Evolutionary conservation across 257 asterid species (phyloP), one percentile per base, ranked within the genome.

Genomic region (Fraxinus pennsylvanica): DNA sequence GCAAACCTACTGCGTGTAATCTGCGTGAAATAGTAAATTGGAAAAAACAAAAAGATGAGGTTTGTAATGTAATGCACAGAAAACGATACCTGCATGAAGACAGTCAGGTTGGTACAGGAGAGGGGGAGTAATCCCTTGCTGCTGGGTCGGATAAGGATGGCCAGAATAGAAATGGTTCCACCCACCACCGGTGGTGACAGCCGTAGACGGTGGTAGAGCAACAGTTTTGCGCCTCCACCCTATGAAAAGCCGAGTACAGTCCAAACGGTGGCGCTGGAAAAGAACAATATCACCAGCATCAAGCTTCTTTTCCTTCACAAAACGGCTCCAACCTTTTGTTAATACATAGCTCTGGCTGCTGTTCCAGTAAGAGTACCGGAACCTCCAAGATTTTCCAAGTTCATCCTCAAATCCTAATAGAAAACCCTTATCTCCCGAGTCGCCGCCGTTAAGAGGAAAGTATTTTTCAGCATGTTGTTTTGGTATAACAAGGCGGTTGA

Each of bases 311-410:
- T 94, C 99, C 87, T 94, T 94, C 1, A 94, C 99, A 57, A 92
- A 92, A 1, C 97, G 90, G 89, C 98, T 94, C 98, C 98, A 94
- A 0, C 98, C 98, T 75, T 94, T 94, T 0, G 98, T 94, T 74
- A 94, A 82, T 12, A 94, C 98, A 41, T 94, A 94, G 85, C 98
- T 94, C 76, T 94, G 98, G 84, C 98, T 94, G 21, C 98, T 94
- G 29, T 88, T 94, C 99, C 99, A 94, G 41, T 94, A 94, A 0
- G 99, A 94, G 77, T 94, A 94, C 21, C 99, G 79, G 47, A 94
- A 94, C 61, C 92, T 77, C 99, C 99, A 94, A 1, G 91, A 74
- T 61, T 92, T 94, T 0, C 97, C 99, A 2, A 73, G 38, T 80
- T 92, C 97, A 29, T 94, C 99, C 61, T 92, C 99, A 77, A 94